These are phyloP conservation scores for Ascochyta fabae DNA, from an alignment of 2,329 filamentous ascomycete species.

Conservation along the genomic window DNA sequence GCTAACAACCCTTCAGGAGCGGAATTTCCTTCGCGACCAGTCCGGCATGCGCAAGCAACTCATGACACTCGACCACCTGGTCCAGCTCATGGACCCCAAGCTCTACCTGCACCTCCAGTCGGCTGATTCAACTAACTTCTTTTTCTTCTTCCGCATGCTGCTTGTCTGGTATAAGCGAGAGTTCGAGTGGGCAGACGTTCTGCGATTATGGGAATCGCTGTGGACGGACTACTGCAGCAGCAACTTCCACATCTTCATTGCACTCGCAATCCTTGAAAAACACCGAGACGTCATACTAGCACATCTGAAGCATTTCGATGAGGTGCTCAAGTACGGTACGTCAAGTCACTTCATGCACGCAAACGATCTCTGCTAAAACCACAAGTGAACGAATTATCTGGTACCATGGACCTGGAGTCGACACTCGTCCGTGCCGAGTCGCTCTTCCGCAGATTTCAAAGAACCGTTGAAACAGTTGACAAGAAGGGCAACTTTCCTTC, in stretches of 20 bases:
- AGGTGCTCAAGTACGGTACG: constrained; percentile 93
- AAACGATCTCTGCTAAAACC: constrained; percentile 13
- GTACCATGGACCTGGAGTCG: constrained; percentile 86
- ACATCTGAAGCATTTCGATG: constrained; percentile 92
- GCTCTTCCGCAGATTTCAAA: constrained; percentile 85
- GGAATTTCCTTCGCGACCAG: constrained; percentile 94
- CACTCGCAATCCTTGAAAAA: constrained; percentile 92
- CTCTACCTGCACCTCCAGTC: constrained; percentile 88
- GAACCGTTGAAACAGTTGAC: constrained; percentile 88
- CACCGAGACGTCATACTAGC: constrained; percentile 96
- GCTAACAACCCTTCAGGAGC: constrained; percentile 62
- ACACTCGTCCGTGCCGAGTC: constrained; percentile 87
- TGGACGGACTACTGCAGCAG: constrained; percentile 93
- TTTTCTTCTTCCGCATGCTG: constrained; percentile 99
- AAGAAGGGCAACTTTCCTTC: constrained; percentile 85
- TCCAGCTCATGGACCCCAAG: constrained; percentile 95
- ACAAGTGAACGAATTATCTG: constrained; percentile 90
- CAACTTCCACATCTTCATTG: constrained; percentile 94
- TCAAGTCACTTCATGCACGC: background rate
- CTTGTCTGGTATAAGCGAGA: constrained; percentile 99
- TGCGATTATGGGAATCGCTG: constrained; percentile 87
- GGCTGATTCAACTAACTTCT: constrained; percentile 97
- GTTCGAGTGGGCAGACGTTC: constrained; percentile 85
- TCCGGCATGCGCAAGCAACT: constrained; percentile 95
- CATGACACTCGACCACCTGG: constrained; percentile 87